Base-by-base conservation (phyloP, 805 yeast species). In the Kockiozyma suomiensis region DNA sequence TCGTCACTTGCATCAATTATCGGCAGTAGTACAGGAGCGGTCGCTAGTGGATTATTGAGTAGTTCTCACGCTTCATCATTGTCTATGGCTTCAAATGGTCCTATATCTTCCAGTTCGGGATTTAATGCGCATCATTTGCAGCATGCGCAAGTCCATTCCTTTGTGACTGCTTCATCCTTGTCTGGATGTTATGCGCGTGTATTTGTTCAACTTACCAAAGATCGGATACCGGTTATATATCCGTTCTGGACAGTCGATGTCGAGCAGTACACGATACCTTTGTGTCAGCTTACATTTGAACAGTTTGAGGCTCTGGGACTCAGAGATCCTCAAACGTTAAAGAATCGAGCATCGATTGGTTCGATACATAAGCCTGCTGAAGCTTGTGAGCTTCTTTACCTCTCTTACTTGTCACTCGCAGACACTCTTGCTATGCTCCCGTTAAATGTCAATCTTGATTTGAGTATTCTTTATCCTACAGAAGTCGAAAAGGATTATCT, bases 121-220 rank as follows among this genome's bases (percentile, higher is more conserved):
- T 35, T 43, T 32, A 48, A 57, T 42, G 41, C 52, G 19, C 69
- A 54, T 57, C 58, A 48, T 62, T 69, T 23, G 66, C 70, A 21
- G 50, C 64, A 50, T 56, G 55, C 53, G 64, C 73, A 72, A 48
- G 75, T 78, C 23, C 79, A 86, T 42, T 85, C 94, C 13, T 84
- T 90, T 70, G 96, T 93, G 15, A 92, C 97, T 0, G 91, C 97
- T 0, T 90, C 97, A 0, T 91, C 97, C 1, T 76, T 94, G 54
- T 82, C 85, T 25, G 98, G 98, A 13, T 85, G 83, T 56, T 94
- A 90, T 70, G 78, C 85, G 43, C 81, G 87, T 48, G 74, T 89
- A 19, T 83, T 82, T 59, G 85, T 93, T 1, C 87, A 90, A 60
- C 72, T 87, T 30, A 79, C 93, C 23, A 81, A 83, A 60, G 98